These are phyloP conservation scores for Syzygium malaccense DNA, from an alignment of 441 rosid species.

Conservation along the genomic window DNA sequence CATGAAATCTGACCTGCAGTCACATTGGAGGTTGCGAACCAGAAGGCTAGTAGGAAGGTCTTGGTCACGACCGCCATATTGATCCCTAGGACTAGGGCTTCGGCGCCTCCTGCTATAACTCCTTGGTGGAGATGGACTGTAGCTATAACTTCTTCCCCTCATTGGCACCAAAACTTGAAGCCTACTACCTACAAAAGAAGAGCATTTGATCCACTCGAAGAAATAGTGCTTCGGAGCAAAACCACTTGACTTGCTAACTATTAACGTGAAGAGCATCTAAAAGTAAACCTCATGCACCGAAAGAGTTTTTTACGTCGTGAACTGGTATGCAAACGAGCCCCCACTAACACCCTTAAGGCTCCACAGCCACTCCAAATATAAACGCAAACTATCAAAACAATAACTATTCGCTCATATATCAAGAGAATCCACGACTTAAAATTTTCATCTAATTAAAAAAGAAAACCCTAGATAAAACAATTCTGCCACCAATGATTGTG, in stretches of 20 bases:
- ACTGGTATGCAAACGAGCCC: background rate
- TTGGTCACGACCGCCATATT: constrained; percentile 36
- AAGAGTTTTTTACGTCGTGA: background rate
- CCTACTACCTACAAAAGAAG: background rate
- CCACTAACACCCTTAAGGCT: background rate
- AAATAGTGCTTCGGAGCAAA: background rate
- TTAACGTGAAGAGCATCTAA: background rate
- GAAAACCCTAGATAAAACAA: background rate
- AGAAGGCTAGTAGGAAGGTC: constrained; percentile 85
- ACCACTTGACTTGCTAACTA: background rate
- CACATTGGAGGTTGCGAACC: constrained; percentile 80
- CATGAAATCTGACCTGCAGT: constrained; percentile 51
- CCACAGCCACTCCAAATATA: background rate
- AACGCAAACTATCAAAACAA: background rate
- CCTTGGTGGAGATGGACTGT: constrained; percentile 85
- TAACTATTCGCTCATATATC: background rate
- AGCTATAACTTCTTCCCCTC: constrained; percentile 81
- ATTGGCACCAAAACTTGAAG: constrained; percentile 13
- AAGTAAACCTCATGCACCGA: background rate
- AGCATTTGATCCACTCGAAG: background rate
- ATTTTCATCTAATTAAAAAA: background rate
- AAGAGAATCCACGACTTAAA: background rate
- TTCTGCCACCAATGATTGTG: background rate
- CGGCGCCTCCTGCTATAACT: constrained; percentile 43
- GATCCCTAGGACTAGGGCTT: constrained; percentile 67